Percentiles rank a stretch among this genome's conserved stretches.
Conservation (phyloP, 257 asterid species). For the Salvia hispanica region DNA sequence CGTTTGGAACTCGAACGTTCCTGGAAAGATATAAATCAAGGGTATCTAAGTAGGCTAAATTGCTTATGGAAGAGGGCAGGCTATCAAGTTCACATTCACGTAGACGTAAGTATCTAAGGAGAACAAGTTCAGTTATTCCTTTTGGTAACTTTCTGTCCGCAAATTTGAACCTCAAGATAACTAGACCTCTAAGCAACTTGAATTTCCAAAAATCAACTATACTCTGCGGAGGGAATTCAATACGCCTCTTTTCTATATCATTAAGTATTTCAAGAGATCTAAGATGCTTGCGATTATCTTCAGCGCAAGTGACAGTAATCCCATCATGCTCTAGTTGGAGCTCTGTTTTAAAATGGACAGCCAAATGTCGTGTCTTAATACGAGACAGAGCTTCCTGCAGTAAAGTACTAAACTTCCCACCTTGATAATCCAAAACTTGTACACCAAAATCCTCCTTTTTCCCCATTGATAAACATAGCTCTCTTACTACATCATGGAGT, state of each 20-base stretch:
- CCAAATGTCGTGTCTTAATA: neutral
- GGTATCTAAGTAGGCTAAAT: slow-evolving; percentile 2
- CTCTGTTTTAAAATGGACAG: neutral
- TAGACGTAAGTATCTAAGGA: neutral
- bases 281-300: neutral
- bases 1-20: slow-evolving; percentile 15
- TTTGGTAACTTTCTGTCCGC: slow-evolving; percentile 5
- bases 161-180: neutral
- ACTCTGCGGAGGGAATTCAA: slow-evolving; percentile 12
- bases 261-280: slow-evolving; percentile 17
- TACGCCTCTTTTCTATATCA: neutral
- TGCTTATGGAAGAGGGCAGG: slow-evolving; percentile 16
- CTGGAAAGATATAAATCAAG: neutral
- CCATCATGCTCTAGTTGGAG: neutral
- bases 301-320: neutral
- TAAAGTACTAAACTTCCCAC: neutral
- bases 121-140: slow-evolving; percentile 15
- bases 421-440: slow-evolving; percentile 3
- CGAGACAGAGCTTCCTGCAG: neutral
- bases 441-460: neutral
- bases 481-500: slow-evolving; percentile 30
- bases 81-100: neutral
- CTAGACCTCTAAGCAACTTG: slow-evolving; percentile 6
- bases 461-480: slow-evolving; percentile 13
- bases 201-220: neutral